phyloP scores from a whole-genome alignment of 805 yeast species.

The Ogataea paraovalis region DNA sequence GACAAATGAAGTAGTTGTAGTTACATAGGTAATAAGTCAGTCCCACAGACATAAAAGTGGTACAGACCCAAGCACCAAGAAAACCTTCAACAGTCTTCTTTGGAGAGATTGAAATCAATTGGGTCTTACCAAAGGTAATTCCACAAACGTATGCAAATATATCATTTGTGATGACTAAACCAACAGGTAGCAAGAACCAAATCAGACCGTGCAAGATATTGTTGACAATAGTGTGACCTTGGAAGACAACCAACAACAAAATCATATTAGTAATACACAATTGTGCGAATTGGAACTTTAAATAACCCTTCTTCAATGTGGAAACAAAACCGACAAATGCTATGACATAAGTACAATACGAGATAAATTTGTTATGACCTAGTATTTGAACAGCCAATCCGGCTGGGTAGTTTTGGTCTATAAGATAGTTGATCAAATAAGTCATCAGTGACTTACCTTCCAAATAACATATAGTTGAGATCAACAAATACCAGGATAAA shows the following conservation, averaged over 20 bases:
- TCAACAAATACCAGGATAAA: conserved; percentile 89
- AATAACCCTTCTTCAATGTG: conserved; percentile 82
- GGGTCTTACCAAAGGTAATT: conserved; percentile 91
- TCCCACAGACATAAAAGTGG: conserved; percentile 67
- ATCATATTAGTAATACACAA: conserved; percentile 94
- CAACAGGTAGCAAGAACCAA: conserved; percentile 92
- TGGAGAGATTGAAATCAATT: conserved; percentile 88
- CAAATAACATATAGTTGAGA: conserved; percentile 82
- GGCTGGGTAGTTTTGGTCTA: conserved; percentile 27
- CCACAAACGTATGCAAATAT: conserved; percentile 97
- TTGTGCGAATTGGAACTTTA: conserved; percentile 91
- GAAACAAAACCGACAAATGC: conserved; percentile 91
- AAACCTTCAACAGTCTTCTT: conserved; percentile 98
- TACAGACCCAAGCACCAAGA: conserved; percentile 95
- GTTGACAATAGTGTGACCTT: conserved; percentile 87
- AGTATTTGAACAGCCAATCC: conserved; percentile 25
- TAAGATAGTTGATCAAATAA: conserved; percentile 35
- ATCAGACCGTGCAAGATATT: conserved; percentile 87
- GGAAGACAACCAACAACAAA: conserved; percentile 81
- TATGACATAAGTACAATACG: conserved; percentile 76
- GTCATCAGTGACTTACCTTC: conserved; percentile 81
- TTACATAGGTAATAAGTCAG: conserved; percentile 62
- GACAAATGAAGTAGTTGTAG: conserved; percentile 80
- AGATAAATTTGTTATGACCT: conserved; percentile 75
- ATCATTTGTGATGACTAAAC: conserved; percentile 89